Evolutionary conservation across 2,329 filamentous ascomycete genomes (phyloP), one percentile per base, ranked within the genome.

Genomic region (Eutypella sp.): DNA sequence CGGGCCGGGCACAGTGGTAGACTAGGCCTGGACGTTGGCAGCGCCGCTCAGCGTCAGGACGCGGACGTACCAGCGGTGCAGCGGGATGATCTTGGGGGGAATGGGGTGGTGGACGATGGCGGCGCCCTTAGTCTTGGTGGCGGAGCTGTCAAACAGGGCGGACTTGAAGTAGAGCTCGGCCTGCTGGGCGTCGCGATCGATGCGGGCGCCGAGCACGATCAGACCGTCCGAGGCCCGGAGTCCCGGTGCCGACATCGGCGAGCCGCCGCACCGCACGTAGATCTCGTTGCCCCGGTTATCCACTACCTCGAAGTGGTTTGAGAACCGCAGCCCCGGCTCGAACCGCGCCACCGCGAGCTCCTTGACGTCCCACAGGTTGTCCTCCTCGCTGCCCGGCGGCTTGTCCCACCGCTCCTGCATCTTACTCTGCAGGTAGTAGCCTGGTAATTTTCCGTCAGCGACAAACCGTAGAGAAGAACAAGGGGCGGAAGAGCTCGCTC

Each of bases 351-450:
- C 44, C n/a, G 56, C 59, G 7, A 64, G 51, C 19, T 64, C 59
- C 8, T 53, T 53, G 13, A 57, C 56, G 41, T 49, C 38, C 61
- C 61, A 64, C 45, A 59, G 52, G 45, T 63, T 51, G 41, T 57
- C 51, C 42, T 62, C 60, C 42, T 62, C 60, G 13, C 59, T 55
- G n/a, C 59, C 60, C 0, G 59, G 48, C 13, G 60, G 57, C 41
- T 55, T 54, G 48, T 64, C 61, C 43, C 60, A 63, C 34, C 56
- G 56, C 48, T 63, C 52, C 10, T 63, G 61, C 19, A 61, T 47
- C 45, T 56, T 57, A 46, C 57, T 62, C 42, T 64, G 61, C 5
- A 51, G 22, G 54, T 56, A 59, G 59, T 76, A 85, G 40, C 75
- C 80, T 80, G 49, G 5, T n/a, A n/a, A n/a, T n/a, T n/a, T n/a